phyloP scores from a whole-genome alignment of 495 filamentous ascomycete species.

The Penicillium malachiteum region DNA sequence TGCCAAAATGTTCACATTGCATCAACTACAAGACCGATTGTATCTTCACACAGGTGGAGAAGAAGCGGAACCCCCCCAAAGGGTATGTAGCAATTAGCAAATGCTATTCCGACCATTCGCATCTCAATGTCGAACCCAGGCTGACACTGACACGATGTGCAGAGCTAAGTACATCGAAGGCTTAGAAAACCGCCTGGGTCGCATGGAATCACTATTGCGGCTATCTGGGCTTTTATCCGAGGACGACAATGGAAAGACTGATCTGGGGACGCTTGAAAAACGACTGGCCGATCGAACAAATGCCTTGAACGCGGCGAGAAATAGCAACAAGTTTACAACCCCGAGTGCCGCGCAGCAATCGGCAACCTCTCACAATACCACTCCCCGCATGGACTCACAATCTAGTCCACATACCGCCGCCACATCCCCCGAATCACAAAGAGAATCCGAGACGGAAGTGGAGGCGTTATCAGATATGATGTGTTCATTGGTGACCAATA shows the following conservation, averaged over 20 bases:
- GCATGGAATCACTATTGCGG: constrained; percentile 89
- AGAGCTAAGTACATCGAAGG: constrained; percentile 98
- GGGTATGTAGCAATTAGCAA: constrained; percentile 56
- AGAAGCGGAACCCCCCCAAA: constrained; percentile 97
- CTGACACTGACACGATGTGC: constrained; percentile 12
- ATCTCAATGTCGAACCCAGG: not conserved
- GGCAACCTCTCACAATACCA: constrained; percentile 41
- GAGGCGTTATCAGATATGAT: constrained; percentile 96
- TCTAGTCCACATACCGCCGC: constrained; percentile 59
- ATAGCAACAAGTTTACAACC: constrained; percentile 26
- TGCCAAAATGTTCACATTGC: constrained; percentile 93
- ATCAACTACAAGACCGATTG: constrained; percentile 98
- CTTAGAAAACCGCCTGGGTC: constrained; percentile 86
- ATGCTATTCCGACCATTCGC: too few relatives aligned
- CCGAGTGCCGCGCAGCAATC: constrained; percentile 28
- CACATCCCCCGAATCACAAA: constrained; percentile 58
- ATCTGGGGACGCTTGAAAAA: constrained; percentile 84
- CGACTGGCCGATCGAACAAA: constrained; percentile 66
- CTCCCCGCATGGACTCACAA: constrained; percentile 49
- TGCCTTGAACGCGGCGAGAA: constrained; percentile 38
- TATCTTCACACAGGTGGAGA: constrained; percentile 96
- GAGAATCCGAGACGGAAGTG: constrained; percentile 68
- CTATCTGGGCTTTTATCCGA: constrained; percentile 86
- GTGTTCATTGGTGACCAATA: constrained; percentile 98
- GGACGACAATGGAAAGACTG: constrained; percentile 82